phyloP scores from a whole-genome alignment of 441 rosid species.

The Adansonia gregorii region DNA sequence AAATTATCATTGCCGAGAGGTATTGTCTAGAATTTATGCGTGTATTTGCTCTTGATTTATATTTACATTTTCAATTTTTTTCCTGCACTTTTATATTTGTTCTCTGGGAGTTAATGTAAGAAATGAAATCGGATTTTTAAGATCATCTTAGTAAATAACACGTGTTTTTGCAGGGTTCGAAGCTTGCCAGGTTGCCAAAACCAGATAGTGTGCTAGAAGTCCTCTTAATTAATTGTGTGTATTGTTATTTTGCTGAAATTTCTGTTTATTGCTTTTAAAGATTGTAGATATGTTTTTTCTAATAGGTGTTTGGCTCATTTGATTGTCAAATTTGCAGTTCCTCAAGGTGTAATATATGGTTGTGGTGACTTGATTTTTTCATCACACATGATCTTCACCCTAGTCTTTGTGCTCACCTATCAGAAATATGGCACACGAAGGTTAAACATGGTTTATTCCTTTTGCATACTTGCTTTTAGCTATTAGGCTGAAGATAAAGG shows the following conservation, averaged over 20 bases:
- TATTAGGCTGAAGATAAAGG: not conserved
- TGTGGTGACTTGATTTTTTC: constrained; percentile 99
- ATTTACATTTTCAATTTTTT: not conserved
- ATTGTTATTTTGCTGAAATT: constrained; percentile 16
- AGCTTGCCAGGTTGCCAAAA: constrained; percentile 82
- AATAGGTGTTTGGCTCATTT: constrained; percentile 29
- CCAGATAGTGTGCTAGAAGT: constrained; percentile 75
- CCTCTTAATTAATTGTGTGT: constrained; percentile 78
- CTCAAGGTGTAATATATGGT: constrained; percentile 84
- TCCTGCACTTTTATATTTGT: not conserved
- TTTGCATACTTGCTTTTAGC: not conserved
- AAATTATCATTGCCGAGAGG: constrained; percentile 98
- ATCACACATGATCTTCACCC: constrained; percentile 96
- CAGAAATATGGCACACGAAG: constrained; percentile 91
- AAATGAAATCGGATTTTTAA: constrained; percentile 13
- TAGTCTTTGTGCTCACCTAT: constrained; percentile 90
- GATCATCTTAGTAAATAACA: constrained; percentile 25
- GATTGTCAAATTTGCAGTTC: constrained; percentile 66
- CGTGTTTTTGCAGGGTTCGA: constrained; percentile 72
- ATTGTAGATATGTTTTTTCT: not conserved
- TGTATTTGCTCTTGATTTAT: not conserved
- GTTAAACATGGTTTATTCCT: constrained; percentile 42
- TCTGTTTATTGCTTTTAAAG: constrained; percentile 1
- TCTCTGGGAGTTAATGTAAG: not conserved
- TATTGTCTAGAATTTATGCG: constrained; percentile 32